Conservation (phyloP, 495 filamentous ascomycete genomes). For the Penicillium parvum region DNA sequence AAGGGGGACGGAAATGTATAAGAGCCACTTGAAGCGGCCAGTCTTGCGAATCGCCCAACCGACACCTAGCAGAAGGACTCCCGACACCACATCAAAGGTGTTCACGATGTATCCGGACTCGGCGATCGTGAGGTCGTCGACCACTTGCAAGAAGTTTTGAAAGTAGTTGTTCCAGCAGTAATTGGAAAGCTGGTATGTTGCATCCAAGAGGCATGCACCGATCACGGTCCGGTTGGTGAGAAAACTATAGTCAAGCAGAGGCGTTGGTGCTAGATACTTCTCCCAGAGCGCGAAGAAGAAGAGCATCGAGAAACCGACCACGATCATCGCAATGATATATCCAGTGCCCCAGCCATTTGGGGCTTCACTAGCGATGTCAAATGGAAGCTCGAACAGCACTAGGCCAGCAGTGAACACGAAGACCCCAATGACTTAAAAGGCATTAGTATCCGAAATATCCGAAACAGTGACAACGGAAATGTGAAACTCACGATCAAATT, state of each 20-base stretch:
- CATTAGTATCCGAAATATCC: no score
- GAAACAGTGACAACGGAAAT: no score
- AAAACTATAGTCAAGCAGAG: constrained; percentile 51
- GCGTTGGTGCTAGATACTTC: constrained; percentile 43
- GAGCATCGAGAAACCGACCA: constrained; percentile 50
- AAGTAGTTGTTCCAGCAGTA: constrained; percentile 55
- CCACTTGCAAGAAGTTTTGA: constrained; percentile 68
- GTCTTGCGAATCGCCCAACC: constrained; percentile 49
- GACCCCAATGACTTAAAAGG: constrained; percentile 51
- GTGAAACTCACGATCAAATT: constrained; percentile 48
- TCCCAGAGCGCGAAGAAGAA: constrained; percentile 54
- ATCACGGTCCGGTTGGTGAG: constrained; percentile 58
- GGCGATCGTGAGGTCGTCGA: constrained; percentile 49
- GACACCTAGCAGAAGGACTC: constrained; percentile 39
- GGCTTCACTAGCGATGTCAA: constrained; percentile 44
- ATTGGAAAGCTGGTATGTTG: constrained; percentile 52
- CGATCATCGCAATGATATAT: constrained; percentile 50
- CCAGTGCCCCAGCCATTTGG: constrained; percentile 42
- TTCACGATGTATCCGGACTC: constrained; percentile 49
- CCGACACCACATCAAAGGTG: constrained; percentile 46
- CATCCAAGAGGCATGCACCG: constrained; percentile 52
- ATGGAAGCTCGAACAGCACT: constrained; percentile 56
- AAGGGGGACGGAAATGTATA: constrained; percentile 55
- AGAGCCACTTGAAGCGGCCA: constrained; percentile 49
- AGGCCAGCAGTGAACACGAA: constrained; percentile 52